Base-by-base conservation (phyloP, 371 early-diverging fungal species). In the Ecytonucleospora hepatopenaei region DNA sequence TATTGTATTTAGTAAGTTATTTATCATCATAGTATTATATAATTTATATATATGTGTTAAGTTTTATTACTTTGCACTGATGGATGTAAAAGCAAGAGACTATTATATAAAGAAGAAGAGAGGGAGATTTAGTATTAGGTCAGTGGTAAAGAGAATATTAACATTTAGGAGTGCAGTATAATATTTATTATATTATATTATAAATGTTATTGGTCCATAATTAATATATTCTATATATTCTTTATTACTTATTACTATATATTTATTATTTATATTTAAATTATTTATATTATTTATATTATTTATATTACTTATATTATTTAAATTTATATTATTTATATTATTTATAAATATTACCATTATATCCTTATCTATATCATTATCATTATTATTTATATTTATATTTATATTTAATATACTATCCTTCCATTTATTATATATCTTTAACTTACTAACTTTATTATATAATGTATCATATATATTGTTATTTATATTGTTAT, bases 201-300 rank as follows among this genome's bases (percentile, higher is more conserved):
- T 51, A 51, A 51, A 21, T 51, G 53, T 51, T 8, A 51, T 19
- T 40, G 40, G 53, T 15, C 53, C 53, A 51, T 24, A 17, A 24
- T 51, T 51, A 19, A 26, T 51, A 26, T 21, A 51, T 51, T 24
- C 26, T 4, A 51, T 51, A 24, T 17, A 24, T 4, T 19, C 17
- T 5, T 17, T 40, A 40, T 12, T 40, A 17, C 12, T 40, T 5
- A 12, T 40, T 40, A 5, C 40, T 5, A 40, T 5, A 40, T 5
- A 12, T 40, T 40, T 40, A 5, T 40, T 40, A 12, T 40, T 17
- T 40, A n/a, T n/a, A n/a, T n/a, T n/a, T n/a, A n/a, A n/a, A n/a
- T n/a, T n/a, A n/a, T n/a, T n/a, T n/a, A n/a, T n/a, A n/a, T n/a
- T n/a, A n/a, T n/a, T n/a, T 12, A 40, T n/a, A 12, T 8, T 40